phyloP scores from a whole-genome alignment of 2,329 filamentous ascomycete species.

The Aspergillus viridinutans region DNA sequence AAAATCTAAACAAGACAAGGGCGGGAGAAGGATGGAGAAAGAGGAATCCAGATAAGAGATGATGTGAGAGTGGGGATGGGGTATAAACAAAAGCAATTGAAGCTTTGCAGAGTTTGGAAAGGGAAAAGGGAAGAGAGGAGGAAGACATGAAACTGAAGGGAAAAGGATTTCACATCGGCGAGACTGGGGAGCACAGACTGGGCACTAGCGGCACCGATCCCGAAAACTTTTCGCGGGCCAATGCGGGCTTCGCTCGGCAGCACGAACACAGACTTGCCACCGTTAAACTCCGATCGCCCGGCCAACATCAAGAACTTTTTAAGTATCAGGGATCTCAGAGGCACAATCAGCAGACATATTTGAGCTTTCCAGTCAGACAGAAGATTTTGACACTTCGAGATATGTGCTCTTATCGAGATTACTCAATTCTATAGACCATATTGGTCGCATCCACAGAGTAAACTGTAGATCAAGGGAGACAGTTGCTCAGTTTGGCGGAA shows the following conservation, averaged over 20 bases:
- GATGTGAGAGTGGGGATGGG: neutral
- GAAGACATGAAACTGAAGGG: slow-evolving; percentile 27
- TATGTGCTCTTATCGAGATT: neutral
- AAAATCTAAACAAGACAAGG: slow-evolving; percentile 9
- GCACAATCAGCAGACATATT: neutral
- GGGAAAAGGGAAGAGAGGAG: slow-evolving; percentile 11
- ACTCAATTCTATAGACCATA: neutral
- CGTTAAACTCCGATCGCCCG: slow-evolving; percentile 17
- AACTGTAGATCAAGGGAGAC: neutral
- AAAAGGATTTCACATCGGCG: slow-evolving; percentile 1
- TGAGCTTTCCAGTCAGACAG: neutral
- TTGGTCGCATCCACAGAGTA: neutral
- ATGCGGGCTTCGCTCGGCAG: slow-evolving; percentile 16
- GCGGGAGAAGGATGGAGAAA: slow-evolving; percentile 12
- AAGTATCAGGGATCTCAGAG: neutral
- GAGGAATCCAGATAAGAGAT: slow-evolving; percentile 6
- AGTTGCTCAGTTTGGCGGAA: neutral
- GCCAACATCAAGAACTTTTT: slow-evolving; percentile 7
- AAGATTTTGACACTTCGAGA: no score
- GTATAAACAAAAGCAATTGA: slow-evolving; percentile 14
- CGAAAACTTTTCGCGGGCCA: slow-evolving; percentile 33
- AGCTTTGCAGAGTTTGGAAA: slow-evolving; percentile 16
- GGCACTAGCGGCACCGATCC: slow-evolving; percentile 21
- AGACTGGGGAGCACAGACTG: neutral
- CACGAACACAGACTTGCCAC: slow-evolving; percentile 14